Evolutionary conservation across 176 grass and related monocot genomes (phyloP).

Genomic region (Oryza glaberrima): DNA sequence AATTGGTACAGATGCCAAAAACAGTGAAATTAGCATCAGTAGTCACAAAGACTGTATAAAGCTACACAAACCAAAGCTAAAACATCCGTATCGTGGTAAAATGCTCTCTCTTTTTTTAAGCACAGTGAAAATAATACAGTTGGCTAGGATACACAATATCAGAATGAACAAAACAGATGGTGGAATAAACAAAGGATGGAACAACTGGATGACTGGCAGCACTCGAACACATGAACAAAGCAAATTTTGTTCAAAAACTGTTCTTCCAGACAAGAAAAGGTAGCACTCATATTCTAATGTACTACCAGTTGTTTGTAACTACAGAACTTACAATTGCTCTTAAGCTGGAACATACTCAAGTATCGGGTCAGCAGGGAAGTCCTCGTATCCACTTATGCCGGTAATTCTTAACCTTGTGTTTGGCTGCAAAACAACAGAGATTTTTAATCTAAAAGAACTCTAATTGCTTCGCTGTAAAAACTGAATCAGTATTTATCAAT

Average conservation of each 20-base stretch:
- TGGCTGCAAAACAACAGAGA: conserved; percentile 62
- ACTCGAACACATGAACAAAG: conserved; percentile 35
- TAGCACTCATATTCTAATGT: conserved; percentile 30
- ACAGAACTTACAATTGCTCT: conserved; percentile 46
- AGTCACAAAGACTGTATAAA: not conserved
- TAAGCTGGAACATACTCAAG: conserved; percentile 52
- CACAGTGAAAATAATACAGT: conserved; percentile 28
- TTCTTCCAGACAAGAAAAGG: conserved; percentile 10
- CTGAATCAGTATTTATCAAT: not conserved
- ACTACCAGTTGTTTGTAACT: conserved; percentile 52
- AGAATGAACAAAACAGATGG: not conserved
- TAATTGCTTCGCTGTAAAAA: not conserved
- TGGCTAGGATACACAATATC: conserved; percentile 5
- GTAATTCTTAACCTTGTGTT: conserved; percentile 81
- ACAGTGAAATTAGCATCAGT: not conserved
- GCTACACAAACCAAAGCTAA: not conserved
- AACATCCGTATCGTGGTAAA: conserved; percentile 12
- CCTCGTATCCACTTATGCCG: conserved; percentile 89
- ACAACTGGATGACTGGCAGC: conserved; percentile 25
- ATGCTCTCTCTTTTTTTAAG: conserved; percentile 22
- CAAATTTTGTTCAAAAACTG: not conserved
- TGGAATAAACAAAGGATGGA: conserved; percentile 33
- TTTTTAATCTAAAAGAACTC: conserved; percentile 3
- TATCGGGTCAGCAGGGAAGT: conserved; percentile 76
- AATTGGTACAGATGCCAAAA: not conserved